Conservation (phyloP, 2,329 filamentous ascomycete species). For the Talaromyces sp. region DNA sequence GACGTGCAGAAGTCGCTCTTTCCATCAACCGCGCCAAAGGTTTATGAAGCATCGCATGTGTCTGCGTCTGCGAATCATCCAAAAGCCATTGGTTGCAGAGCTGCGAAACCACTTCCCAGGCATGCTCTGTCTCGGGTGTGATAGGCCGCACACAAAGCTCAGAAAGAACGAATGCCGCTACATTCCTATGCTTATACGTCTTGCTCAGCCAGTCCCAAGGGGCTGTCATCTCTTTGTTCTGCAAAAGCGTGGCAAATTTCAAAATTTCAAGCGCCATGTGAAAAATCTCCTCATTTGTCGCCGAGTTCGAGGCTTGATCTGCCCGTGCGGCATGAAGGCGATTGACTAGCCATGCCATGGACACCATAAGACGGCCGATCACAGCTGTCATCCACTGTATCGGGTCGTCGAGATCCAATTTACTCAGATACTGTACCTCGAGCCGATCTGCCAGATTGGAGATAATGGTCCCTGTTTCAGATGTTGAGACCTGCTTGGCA, state of each 20-base stretch:
- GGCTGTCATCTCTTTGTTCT: constrained; percentile 52
- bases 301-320: not conserved
- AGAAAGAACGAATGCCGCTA: constrained; percentile 52
- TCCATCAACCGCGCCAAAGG: constrained; percentile 23
- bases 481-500: not conserved
- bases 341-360: constrained; percentile 59
- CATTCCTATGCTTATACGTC: constrained; percentile 57
- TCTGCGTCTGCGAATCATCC: constrained; percentile 4
- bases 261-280: constrained; percentile 62
- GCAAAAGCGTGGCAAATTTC: constrained; percentile 59
- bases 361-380: constrained; percentile 62
- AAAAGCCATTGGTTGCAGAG: constrained; percentile 23
- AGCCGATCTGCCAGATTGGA: constrained; percentile 28
- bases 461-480: constrained; percentile 24
- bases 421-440: constrained; percentile 24
- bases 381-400: constrained; percentile 61
- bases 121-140: constrained; percentile 22
- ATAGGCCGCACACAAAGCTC: constrained; percentile 45
- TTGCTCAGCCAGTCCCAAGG: constrained; percentile 57
- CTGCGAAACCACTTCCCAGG: constrained; percentile 26
- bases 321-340: constrained; percentile 19
- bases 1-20: constrained; percentile 23
- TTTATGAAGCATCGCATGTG: constrained; percentile 20
- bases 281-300: constrained; percentile 57
- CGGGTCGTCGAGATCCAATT: constrained; percentile 39